Percentiles rank a stretch among this genome's conserved stretches.
Conservation (phyloP, 495 filamentous ascomycete genomes). For the Hyaloscypha bicolor region DNA sequence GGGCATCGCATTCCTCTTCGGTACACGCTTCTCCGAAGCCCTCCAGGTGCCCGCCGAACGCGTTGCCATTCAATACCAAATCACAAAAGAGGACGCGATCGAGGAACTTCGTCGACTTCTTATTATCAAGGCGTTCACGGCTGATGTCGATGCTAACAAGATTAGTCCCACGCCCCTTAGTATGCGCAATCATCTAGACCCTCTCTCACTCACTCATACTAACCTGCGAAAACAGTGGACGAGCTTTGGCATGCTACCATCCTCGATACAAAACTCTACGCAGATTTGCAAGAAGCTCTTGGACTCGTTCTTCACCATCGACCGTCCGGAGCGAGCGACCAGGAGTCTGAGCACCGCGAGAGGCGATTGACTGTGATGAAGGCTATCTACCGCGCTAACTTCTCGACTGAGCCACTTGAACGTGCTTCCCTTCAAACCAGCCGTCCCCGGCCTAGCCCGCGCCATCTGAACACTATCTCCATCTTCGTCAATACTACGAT, state of each 20-base stretch:
- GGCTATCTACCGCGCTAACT: background rate
- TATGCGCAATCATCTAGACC: background rate
- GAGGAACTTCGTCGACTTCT: slow-evolving; percentile 15
- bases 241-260: slow-evolving; percentile 14
- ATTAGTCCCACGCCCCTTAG: slow-evolving; percentile 7
- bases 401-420: background rate
- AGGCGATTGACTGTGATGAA: background rate
- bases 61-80: background rate
- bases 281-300: background rate
- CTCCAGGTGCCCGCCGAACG: background rate
- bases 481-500: no score
- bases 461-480: no score
- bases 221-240: slow-evolving; percentile 4
- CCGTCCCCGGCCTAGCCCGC: no score
- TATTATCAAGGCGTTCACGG: slow-evolving; percentile 1
- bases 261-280: slow-evolving; percentile 16
- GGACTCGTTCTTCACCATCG: slow-evolving; percentile 12
- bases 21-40: background rate
- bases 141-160: slow-evolving; percentile 2
- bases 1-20: slow-evolving; percentile 9
- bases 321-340: slow-evolving; percentile 5
- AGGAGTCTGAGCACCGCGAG: background rate
- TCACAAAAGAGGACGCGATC: background rate
- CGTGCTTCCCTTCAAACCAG: background rate
- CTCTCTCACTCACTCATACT: background rate